These are phyloP conservation scores for Penstemon eatonii DNA, from an alignment of 257 asterid genomes.

Conservation along the genomic window DNA sequence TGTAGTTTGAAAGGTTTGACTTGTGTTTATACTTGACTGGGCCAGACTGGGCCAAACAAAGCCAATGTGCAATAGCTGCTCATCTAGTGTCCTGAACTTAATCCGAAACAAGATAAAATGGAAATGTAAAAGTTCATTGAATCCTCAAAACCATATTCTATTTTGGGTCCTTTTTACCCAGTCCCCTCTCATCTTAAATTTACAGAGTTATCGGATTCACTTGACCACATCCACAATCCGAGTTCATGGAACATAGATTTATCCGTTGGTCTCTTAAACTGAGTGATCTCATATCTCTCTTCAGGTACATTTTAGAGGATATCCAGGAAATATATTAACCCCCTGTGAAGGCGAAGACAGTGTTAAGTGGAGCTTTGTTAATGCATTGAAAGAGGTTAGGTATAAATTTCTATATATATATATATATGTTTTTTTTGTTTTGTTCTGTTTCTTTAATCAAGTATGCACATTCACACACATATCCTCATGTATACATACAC, in stretches of 20 bases:
- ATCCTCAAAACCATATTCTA: neutral
- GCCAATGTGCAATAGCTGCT: neutral
- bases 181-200: conserved; percentile 1
- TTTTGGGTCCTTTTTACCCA: conserved; percentile 8
- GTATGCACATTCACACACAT: neutral
- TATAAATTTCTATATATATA: conserved; percentile 29
- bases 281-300: conserved; percentile 25
- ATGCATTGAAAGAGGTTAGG: conserved; percentile 95
- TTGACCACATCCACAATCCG: neutral
- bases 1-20: neutral
- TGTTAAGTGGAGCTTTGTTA: conserved; percentile 90
- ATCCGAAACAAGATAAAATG: neutral
- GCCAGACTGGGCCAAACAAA: neutral
- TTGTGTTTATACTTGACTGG: neutral
- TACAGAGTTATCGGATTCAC: neutral
- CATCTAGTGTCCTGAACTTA: neutral
- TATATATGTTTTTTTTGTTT: conserved; percentile 18
- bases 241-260: conserved; percentile 9
- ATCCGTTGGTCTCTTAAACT: conserved; percentile 14
- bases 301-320: conserved; percentile 98
- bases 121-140: neutral
- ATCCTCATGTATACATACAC: neutral
- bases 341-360: conserved; percentile 97
- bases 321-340: conserved; percentile 70
- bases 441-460: neutral